Conservation (phyloP, 2,329 filamentous ascomycete species). For the Ophiobolus disseminans region DNA sequence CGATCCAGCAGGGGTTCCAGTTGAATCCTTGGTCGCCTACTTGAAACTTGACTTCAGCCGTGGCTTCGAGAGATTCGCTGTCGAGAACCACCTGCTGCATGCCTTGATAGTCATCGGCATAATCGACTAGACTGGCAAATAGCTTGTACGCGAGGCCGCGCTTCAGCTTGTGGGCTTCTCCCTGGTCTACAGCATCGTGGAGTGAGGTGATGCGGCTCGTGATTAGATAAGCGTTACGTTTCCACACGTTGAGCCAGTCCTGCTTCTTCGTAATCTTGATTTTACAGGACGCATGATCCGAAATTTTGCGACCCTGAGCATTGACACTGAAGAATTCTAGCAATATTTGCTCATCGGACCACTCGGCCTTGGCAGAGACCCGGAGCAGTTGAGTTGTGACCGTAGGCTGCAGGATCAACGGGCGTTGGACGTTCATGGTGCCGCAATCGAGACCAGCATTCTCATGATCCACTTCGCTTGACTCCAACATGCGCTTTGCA, state of each 20-base stretch:
- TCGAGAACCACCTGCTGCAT: conserved; percentile 24
- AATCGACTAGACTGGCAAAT: conserved; percentile 14
- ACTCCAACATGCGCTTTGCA: conserved; percentile 26
- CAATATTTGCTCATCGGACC: neutral
- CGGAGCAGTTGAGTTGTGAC: neutral
- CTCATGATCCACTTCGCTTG: neutral
- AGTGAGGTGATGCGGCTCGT: neutral
- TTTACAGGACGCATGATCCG: neutral
- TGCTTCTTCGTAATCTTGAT: neutral
- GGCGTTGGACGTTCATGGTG: conserved; percentile 18
- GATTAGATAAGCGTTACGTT: neutral
- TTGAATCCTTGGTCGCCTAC: neutral
- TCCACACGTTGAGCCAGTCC: neutral
- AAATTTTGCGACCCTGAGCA: neutral
- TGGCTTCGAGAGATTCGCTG: conserved; percentile 20
- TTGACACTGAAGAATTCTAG: neutral
- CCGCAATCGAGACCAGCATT: neutral
- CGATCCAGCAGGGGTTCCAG: conserved; percentile 6
- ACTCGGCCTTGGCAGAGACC: neutral
- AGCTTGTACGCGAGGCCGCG: neutral
- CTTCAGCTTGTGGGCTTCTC: conserved; percentile 14
- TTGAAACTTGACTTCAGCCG: conserved; percentile 11
- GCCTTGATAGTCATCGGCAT: conserved; percentile 16
- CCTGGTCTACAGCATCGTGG: neutral
- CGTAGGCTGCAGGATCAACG: conserved; percentile 13